A percentile compares a stretch with the other conserved stretches of the same genome.
Evolutionary conservation across 805 yeast species (phyloP).

Genomic region (Lipomyces mesembrius): DNA sequence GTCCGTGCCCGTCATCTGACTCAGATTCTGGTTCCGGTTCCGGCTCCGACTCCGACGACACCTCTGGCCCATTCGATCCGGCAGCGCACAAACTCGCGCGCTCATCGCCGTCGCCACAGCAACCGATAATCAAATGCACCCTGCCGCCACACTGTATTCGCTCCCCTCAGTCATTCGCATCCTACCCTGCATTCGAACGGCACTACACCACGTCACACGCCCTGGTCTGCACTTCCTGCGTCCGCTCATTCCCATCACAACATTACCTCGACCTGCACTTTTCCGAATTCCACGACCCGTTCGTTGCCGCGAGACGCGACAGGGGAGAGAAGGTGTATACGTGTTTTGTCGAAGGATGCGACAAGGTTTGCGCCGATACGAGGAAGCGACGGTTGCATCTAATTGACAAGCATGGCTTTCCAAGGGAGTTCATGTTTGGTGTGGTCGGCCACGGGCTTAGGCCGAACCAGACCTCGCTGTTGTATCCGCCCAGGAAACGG

Average conservation of each 20-base stretch:
- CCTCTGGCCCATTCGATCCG: not conserved
- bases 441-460: conserved; percentile 34
- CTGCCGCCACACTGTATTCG: conserved; percentile 33
- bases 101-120: not conserved
- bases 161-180: conserved; percentile 24
- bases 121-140: conserved; percentile 25
- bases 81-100: not conserved
- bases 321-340: conserved; percentile 50
- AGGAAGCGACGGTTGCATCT: conserved; percentile 55
- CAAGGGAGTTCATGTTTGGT: conserved; percentile 43
- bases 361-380: conserved; percentile 48
- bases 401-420: conserved; percentile 57
- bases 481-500: conserved; percentile 6
- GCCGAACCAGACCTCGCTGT: conserved; percentile 28
- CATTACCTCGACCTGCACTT: conserved; percentile 54
- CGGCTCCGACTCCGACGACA: not conserved
- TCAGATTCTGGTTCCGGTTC: not conserved
- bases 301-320: conserved; percentile 47
- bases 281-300: conserved; percentile 59
- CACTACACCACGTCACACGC: conserved; percentile 39
- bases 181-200: conserved; percentile 35
- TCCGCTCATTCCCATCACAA: conserved; percentile 50
- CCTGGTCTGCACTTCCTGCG: conserved; percentile 38
- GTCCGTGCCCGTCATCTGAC: not conserved
- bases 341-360: conserved; percentile 55